Evolutionary conservation across 805 yeast species (phyloP).

Genomic region (Huiozyma sinensis): DNA sequence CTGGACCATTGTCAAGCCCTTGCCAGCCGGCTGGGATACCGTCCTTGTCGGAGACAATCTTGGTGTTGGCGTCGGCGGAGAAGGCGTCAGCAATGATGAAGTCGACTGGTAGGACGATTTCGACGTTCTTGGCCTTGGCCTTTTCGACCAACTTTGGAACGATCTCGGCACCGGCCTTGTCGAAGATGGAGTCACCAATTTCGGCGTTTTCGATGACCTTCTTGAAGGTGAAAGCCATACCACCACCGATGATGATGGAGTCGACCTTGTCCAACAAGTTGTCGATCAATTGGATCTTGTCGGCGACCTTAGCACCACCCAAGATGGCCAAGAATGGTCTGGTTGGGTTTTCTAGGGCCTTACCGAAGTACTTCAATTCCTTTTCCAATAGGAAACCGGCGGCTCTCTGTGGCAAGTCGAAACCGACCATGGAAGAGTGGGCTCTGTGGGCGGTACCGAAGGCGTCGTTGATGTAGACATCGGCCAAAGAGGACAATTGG

Average conservation of each 20-base stretch:
- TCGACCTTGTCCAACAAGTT: slow-evolving; percentile 94
- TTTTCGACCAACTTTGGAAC: slow-evolving; percentile 87
- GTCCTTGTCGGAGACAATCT: slow-evolving; percentile 73
- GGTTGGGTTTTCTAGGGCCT: slow-evolving; percentile 94
- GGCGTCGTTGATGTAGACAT: slow-evolving; percentile 95
- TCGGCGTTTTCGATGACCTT: slow-evolving; percentile 76
- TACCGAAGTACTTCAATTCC: slow-evolving; percentile 94
- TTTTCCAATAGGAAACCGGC: slow-evolving; percentile 97
- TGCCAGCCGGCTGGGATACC: slow-evolving; percentile 94
- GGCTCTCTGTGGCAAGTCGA: slow-evolving; percentile 90
- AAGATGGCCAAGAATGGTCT: slow-evolving; percentile 98
- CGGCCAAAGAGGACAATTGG: slow-evolving; percentile 85
- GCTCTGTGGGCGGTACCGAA: slow-evolving; percentile 99
- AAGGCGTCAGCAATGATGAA: slow-evolving; percentile 92
- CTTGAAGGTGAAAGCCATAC: slow-evolving; percentile 99
- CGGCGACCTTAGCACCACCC: slow-evolving; percentile 99
- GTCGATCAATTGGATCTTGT: slow-evolving; percentile 96
- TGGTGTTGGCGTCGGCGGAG: slow-evolving; percentile 80
- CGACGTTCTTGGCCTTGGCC: slow-evolving; percentile 93
- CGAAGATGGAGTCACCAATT: slow-evolving; percentile 89
- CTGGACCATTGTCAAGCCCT: slow-evolving; percentile 95
- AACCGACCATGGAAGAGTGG: slow-evolving; percentile 98
- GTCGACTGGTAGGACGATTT: slow-evolving; percentile 89
- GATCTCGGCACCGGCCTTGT: slow-evolving; percentile 89
- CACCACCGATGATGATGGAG: slow-evolving; percentile 93